These are phyloP conservation scores for Edaphochlamys debaryana DNA, from an alignment of 139 green algal genomes.

Conservation along the genomic window DNA sequence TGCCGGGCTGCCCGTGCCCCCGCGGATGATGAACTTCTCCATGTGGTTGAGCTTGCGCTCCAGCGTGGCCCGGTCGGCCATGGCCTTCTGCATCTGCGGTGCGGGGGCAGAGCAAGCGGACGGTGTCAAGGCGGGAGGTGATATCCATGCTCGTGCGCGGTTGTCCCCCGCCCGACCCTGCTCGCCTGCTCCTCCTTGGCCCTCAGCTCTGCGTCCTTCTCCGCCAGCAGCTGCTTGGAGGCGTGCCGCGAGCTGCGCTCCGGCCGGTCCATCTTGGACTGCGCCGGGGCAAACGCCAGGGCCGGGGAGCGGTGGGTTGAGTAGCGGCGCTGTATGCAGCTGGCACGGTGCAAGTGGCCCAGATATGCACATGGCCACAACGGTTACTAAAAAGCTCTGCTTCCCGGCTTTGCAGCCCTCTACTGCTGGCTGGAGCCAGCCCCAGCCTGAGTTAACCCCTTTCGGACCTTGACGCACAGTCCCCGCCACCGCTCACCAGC, in stretches of 20 bases:
- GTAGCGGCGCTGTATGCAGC: no score
- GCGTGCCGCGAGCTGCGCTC: neutral
- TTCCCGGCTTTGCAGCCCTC: no score
- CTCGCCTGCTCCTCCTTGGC: conserved; percentile 43
- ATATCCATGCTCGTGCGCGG: conserved; percentile 32
- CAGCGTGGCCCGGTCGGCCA: conserved; percentile 32
- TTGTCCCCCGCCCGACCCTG: conserved; percentile 18
- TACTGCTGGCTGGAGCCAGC: no score
- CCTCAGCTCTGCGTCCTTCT: conserved; percentile 41
- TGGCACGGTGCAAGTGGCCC: no score
- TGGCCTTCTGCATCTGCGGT: conserved; percentile 10
- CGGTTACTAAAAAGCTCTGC: no score
- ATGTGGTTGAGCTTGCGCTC: conserved; percentile 56
- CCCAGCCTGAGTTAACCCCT: no score
- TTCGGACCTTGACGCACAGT: no score
- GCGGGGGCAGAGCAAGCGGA: neutral
- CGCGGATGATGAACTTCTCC: conserved; percentile 53
- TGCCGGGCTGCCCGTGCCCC: conserved; percentile 15
- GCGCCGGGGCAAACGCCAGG: no score
- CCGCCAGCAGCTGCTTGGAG: conserved; percentile 12
- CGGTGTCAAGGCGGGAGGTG: no score
- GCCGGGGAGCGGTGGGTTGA: no score
- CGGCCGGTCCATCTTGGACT: neutral
- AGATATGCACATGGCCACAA: no score
- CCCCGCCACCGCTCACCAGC: conserved; percentile 63